Base-by-base conservation (phyloP, 192 early-diverging fungal genomes). In the Lunasporangiospora selenospora region DNA sequence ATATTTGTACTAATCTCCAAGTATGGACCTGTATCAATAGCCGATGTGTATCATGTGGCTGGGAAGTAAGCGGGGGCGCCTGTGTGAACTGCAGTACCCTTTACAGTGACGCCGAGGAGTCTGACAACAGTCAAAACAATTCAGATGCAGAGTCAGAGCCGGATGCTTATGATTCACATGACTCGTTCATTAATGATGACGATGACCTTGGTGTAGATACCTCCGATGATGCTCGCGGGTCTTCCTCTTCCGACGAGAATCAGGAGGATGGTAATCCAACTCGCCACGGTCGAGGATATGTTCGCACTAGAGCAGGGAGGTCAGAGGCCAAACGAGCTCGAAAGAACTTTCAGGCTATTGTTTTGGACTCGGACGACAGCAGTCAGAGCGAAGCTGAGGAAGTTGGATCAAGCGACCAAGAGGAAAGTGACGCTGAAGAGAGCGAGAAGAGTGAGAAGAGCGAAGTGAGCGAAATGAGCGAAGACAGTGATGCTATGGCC, bases 111-210 rank as follows among this genome's bases (percentile, higher is more conserved):
- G 46, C 31, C 15, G 67, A 62, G 40, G 34, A 43, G 12, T 71
- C 67, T 1, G 67, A 61, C 18, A 39, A 41, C 3, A 71, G 67
- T 19, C 67, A 71, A 34, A 59, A 71, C 0, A 19, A 62, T 41
- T 49, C 58, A 3, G 58, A 71, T 23, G 27, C 2, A 6, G 59
- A 56, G 1, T 71, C 67, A 3, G 59, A 57, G 9, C 67, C 67
- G 34, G 67, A 71, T 34, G 44, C 36, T 10, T 71, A 71, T 21
- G 67, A 71, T 18, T 62, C 67, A 9, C 67, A 71, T 21, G 67
- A 71, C 27, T 71, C 67, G 6, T 71, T 71, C 45, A 71, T 71
- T 31, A 49, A 66, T 30, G 62, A 65, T 29, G 59, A 62, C 34
- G 13, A 16, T 2, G 45, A 47, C 45, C 6, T 15, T 47, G 45